phyloP scores from a whole-genome alignment of 306 rosid genomes.

The Gastrolobium villosum region DNA sequence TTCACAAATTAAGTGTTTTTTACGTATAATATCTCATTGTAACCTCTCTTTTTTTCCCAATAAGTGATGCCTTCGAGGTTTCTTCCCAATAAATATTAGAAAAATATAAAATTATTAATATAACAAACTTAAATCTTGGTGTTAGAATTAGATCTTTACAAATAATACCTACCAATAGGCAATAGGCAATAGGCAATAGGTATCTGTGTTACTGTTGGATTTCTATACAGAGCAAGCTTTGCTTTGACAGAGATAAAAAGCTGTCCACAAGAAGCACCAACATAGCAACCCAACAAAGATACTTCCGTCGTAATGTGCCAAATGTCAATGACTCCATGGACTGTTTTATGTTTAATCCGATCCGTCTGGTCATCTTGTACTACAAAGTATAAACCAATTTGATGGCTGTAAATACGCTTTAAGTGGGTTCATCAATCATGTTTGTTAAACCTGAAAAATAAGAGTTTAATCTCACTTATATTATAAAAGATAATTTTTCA shows the following conservation, averaged over 20 bases:
- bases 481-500: no score
- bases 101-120: no score
- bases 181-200: no score
- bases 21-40: no score
- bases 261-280: slow-evolving; percentile 26
- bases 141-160: no score
- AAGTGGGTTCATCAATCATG: not conserved
- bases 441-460: not conserved
- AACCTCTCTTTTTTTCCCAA: no score
- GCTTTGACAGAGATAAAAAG: not conserved
- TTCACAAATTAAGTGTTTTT: no score
- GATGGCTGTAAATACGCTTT: not conserved
- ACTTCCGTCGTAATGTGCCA: not conserved
- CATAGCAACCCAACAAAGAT: slow-evolving; percentile 36
- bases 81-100: no score
- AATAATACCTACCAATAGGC: slow-evolving; percentile 48
- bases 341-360: slow-evolving; percentile 23
- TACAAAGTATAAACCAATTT: not conserved
- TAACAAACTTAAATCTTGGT: no score
- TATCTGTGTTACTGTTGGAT: slow-evolving; percentile 46
- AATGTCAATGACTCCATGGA: not conserved
- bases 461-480: no score
- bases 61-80: no score
- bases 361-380: not conserved
- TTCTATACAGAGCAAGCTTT: slow-evolving; percentile 30